A percentile compares a stretch with the other conserved stretches of the same genome.
phyloP scores from a whole-genome alignment of 371 early-diverging fungal species.

The Nematocida minor region DNA sequence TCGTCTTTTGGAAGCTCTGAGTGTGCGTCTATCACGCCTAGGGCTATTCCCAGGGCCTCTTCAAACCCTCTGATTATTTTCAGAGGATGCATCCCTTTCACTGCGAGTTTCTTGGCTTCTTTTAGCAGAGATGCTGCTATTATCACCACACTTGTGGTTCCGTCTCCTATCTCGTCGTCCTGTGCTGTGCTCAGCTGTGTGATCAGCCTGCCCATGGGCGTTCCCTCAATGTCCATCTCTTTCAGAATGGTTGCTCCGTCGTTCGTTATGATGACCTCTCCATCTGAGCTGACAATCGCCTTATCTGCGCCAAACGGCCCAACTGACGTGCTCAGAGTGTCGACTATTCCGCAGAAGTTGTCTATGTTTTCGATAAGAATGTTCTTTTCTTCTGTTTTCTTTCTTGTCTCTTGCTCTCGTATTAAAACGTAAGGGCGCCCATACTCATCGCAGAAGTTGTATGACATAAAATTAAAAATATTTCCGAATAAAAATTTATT shows the following conservation, averaged over 20 bases:
- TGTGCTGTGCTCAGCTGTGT: slow-evolving; percentile 93
- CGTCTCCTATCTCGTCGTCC: slow-evolving; percentile 99
- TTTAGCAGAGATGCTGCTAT: slow-evolving; percentile 92
- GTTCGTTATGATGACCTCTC: slow-evolving; percentile 96
- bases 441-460: slow-evolving; percentile 53
- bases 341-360: slow-evolving; percentile 43
- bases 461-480: slow-evolving; percentile 36
- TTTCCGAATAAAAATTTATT: slow-evolving; percentile 19
- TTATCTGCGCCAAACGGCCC: slow-evolving; percentile 98
- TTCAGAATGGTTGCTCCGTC: slow-evolving; percentile 99
- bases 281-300: slow-evolving; percentile 93
- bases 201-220: slow-evolving; percentile 92
- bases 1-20: slow-evolving; percentile 73
- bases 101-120: slow-evolving; percentile 84
- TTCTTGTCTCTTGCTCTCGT: slow-evolving; percentile 39
- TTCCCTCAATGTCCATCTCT: slow-evolving; percentile 88
- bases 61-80: slow-evolving; percentile 96
- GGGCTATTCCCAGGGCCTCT: slow-evolving; percentile 81
- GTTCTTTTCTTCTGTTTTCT: slow-evolving; percentile 45
- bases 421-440: slow-evolving; percentile 47
- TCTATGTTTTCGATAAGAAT: slow-evolving; percentile 25
- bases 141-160: slow-evolving; percentile 97
- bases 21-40: slow-evolving; percentile 77
- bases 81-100: slow-evolving; percentile 95
- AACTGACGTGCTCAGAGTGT: slow-evolving; percentile 72